Conservation (phyloP, 441 rosid species). For the Raphanus hybrid region DNA sequence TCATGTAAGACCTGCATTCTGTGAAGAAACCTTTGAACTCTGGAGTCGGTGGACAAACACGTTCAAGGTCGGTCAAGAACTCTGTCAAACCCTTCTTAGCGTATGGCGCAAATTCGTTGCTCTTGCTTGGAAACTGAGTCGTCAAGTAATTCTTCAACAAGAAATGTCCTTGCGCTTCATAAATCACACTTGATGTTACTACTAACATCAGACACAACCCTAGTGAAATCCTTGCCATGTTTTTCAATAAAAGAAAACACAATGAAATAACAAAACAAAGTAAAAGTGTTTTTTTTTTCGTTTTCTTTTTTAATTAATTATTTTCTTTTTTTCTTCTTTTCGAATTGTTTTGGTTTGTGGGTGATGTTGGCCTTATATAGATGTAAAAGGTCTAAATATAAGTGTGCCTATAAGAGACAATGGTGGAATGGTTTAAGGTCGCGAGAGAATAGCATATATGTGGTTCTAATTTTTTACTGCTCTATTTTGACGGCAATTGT, state of each 20-base stretch:
- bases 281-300: not conserved
- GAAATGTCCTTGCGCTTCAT: conserved; percentile 37
- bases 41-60: conserved; percentile 6
- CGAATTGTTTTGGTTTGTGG: not conserved
- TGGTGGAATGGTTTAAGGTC: conserved; percentile 31
- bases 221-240: conserved; percentile 36
- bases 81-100: conserved; percentile 26
- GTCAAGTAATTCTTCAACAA: conserved; percentile 26
- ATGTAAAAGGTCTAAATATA: conserved; percentile 21
- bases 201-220: conserved; percentile 32
- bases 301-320: not conserved
- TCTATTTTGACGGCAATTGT: conserved; percentile 5
- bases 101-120: conserved; percentile 31
- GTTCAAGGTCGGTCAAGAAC: conserved; percentile 19
- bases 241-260: not conserved
- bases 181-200: conserved; percentile 36
- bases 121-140: conserved; percentile 11
- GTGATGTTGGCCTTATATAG: conserved; percentile 24
- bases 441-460: conserved; percentile 12
- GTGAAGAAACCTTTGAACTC: conserved; percentile 38
- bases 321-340: not conserved
- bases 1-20: conserved; percentile 25
- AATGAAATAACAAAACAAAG: not conserved
- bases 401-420: conserved; percentile 14
- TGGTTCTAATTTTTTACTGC: not conserved